Conservation (phyloP, 73 alveolate species). For the Blepharisma stoltei region DNA sequence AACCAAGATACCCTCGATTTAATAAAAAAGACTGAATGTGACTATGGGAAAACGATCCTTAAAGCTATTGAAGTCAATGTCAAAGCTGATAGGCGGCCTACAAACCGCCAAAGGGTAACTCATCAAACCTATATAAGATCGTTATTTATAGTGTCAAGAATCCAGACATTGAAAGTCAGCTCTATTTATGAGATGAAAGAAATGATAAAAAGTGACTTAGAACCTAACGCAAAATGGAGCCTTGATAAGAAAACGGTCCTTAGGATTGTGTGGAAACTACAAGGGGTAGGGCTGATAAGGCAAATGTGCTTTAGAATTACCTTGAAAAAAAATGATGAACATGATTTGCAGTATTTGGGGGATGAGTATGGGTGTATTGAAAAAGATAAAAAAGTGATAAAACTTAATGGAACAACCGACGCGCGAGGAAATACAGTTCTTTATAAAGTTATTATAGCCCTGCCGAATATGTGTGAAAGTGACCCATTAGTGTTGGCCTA, state of each 20-base stretch:
- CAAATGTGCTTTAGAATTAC: slow-evolving; percentile 19
- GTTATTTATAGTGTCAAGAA: slow-evolving; percentile 9
- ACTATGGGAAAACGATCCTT: not conserved
- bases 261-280: slow-evolving; percentile 1
- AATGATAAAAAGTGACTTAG: not conserved
- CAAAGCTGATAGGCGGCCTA: not conserved
- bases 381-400: not conserved
- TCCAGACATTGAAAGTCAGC: not conserved
- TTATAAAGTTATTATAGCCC: not conserved
- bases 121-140: slow-evolving; percentile 13
- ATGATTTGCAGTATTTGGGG: not conserved
- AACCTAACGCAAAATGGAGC: slow-evolving; percentile 26
- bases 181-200: slow-evolving; percentile 9
- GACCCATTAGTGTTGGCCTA: slow-evolving; percentile 7
- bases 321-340: slow-evolving; percentile 7
- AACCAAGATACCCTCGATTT: not conserved
- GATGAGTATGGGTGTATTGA: slow-evolving; percentile 3
- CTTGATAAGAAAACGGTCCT: slow-evolving; percentile 26
- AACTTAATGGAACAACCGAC: too few species aligned
- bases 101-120: slow-evolving; percentile 2
- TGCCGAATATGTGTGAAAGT: not conserved
- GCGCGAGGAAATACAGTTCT: not conserved
- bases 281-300: not conserved
- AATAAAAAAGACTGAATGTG: not conserved
- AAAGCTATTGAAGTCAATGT: not conserved